Base-by-base conservation (phyloP, 257 asterid species). In the Penstemon barbatus region DNA sequence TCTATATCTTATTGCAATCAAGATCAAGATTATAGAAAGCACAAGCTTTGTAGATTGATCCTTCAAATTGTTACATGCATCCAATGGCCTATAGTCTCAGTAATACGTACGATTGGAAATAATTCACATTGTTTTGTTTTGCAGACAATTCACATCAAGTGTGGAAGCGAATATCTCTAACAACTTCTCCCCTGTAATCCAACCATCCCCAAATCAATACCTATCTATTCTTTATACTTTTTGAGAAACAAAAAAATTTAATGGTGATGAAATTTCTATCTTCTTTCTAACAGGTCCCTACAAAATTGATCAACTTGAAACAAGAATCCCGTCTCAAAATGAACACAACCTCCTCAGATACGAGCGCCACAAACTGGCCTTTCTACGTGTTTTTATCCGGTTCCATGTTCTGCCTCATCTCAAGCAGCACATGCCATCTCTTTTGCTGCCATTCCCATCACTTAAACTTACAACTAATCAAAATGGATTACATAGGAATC, bases 371-470 rank as follows among this genome's bases (percentile, higher is more conserved):
- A 74, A 73, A 74, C 69, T 94, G 99, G 99, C 99, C 99, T 51
- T 89, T 94, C 66, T 90, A 84, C 49, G 87, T 89, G 18, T 94
- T 87, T 80, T 69, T 94, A 4, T 70, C 71, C 4, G 97, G 99
- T 3, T 80, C 97, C 1, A 91, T 94, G 97, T 83, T 91, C 76
- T 91, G 99, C 75, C 99, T 94, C 64, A 84, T 94, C 46, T 85
- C 91, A 51, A 94, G 97, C 76, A 94, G 86, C 81, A 58, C 58
- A 13, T 94, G 99, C 80, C 99, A 91, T 66, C 97, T 91, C 76
- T 86, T 94, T 66, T 89, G 76, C 3, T 94, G 99, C 84, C 99
- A 91, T 44, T 91, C 99, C 5, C 83, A 77, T 7, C 63, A 71
- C 50, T 33, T 89, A 4, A 90, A 84, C 82, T 61, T 77, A 13